Base-by-base conservation (phyloP, 257 asterid genomes). In the Mitragyna speciosa region DNA sequence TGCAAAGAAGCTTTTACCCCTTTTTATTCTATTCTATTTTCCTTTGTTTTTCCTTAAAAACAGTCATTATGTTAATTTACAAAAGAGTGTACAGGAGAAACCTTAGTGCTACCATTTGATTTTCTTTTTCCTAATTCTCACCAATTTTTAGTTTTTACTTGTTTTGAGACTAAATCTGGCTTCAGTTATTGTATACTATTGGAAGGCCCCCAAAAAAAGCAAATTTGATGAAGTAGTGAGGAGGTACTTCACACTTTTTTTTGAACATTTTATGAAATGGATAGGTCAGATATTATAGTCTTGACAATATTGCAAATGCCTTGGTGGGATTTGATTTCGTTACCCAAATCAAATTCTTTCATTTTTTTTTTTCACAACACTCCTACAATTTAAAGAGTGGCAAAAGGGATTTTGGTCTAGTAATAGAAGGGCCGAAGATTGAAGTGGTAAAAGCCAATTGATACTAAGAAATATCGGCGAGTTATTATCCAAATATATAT, bases 71-170 rank as follows among this genome's bases (percentile, higher is more conserved):
- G 33, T 65, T n/a, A 22, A 20, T 11, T 67, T 31, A 22, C 19
- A 33, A 36, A 69, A 12, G 51, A 47, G 51, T 72, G 79, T 73
- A 80, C 72, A 73, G 80, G 47, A 64, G 73, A 69, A 76, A 45
- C 33, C 33, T 43, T 19, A 26, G 67, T 63, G 56, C 71, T 41
- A 61, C 17, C 1, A 24, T 6, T 66, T 7, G 24, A 15, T 31
- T 41, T 9, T 16, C 11, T 66, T 67, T 67, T 33, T 48, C 43
- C 31, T 61, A 31, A 28, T 30, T 7, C n/a, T 31, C 47, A 6
- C 2, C 39, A 14, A 30, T 12, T 17, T 17, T 31, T 51, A 31
- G 73, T 36, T 39, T 3, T 5, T 4, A 33, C 58, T 41, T 45
- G 63, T 59, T 51, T n/a, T 76, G 73, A 19, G 49, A 36, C 49